Base-by-base conservation (phyloP, 805 yeast species). In the Kazachstania taianensis region DNA sequence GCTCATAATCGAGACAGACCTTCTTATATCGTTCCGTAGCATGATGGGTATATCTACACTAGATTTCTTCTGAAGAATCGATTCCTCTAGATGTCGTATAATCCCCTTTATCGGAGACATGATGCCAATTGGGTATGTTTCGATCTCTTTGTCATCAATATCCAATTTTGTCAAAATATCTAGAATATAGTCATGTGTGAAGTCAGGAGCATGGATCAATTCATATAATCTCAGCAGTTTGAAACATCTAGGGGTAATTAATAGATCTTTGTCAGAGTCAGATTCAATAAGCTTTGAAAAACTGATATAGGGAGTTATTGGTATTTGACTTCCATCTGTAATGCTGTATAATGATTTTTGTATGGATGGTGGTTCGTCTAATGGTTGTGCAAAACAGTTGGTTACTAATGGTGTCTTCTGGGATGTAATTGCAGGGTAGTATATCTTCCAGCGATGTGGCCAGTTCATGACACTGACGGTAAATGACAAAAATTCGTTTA, bases 111-210 rank as follows among this genome's bases (percentile, higher is more conserved):
- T 55, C 1, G 94, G 84, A 4, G 81, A 55, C 22, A 70, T 58
- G 1, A 86, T 63, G 0, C 94, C 94, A 2, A 75, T 57, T 0
- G 95, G 95, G 45, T 69, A 81, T 0, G 85, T 70, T 28, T 81
- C 82, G 5, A 85, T 54, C 32, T 70, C 75, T 4, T 60, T 55
- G 14, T 61, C 49, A 1, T 67, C 62, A 14, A 84, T 67, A 4
- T 69, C 70, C 41, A 70, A 69, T 23, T 73, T 78, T 7, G 70
- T 70, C 69, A 84, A 69, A 49, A 78, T 58, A 40, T 70, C 75
- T 1, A 82, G 70, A 18, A 84, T 66, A 39, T 76, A 75, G 8
- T 55, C 61, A 0, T 73, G 61, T 0, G 70, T 65, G 43, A 66
- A 73, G 15, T 66, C 66, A 0, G 74, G 60, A 0, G 84, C 72